phyloP scores from a whole-genome alignment of 768 basidiomycete species.

The Termitomyces eurrhizus region DNA sequence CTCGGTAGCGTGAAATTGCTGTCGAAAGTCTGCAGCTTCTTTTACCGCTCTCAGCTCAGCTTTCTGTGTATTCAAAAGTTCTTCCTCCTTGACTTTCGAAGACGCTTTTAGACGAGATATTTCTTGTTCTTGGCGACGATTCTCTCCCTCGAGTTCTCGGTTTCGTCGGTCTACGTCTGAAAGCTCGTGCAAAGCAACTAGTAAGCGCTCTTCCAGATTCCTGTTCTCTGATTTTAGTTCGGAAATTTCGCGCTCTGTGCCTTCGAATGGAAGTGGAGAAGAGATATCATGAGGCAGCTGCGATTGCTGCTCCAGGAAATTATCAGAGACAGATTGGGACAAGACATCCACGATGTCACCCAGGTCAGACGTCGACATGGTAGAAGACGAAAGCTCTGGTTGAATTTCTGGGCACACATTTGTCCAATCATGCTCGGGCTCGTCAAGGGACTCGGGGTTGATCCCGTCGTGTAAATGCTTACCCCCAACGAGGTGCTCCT shows the following conservation, averaged over 20 bases:
- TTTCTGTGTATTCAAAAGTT: neutral
- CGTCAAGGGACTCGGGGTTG: neutral
- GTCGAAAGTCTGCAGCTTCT: neutral
- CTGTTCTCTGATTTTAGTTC: neutral
- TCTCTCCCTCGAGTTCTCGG: slow-evolving; percentile 11
- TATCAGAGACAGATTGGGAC: neutral
- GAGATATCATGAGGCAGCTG: neutral
- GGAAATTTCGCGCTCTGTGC: neutral
- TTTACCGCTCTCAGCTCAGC: neutral
- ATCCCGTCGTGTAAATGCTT: neutral
- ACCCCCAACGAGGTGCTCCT: neutral
- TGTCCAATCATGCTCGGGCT: neutral
- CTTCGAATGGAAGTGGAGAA: no score
- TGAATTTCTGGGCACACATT: neutral
- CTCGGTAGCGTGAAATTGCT: neutral
- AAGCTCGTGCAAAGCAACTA: slow-evolving; percentile 4
- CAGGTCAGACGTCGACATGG: neutral
- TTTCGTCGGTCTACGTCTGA: slow-evolving; percentile 3
- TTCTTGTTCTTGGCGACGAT: slow-evolving; percentile 2
- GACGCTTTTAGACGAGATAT: neutral
- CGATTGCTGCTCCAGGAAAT: neutral
- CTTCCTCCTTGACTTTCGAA: neutral
- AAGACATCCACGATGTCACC: slow-evolving; percentile 3
- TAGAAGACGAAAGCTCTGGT: neutral
- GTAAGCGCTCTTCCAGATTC: neutral